These are phyloP conservation scores for Fusarium devonianum DNA, from an alignment of 2,329 filamentous ascomycete species.

Conservation along the genomic window DNA sequence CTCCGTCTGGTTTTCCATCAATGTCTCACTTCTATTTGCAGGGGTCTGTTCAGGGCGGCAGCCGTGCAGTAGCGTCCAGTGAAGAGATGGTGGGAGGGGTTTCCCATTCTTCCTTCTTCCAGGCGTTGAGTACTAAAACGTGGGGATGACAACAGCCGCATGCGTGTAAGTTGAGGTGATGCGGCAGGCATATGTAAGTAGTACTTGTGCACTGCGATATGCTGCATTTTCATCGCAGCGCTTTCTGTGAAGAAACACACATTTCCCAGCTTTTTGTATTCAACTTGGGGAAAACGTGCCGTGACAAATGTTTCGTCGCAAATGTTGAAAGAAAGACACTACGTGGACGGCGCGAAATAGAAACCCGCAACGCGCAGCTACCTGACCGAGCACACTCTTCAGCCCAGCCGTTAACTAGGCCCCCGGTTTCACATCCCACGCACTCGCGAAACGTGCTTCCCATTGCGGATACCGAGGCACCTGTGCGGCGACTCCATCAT, in stretches of 20 bases:
- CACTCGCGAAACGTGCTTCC: not conserved
- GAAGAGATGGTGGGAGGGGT: constrained; percentile 23
- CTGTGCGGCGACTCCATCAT: too few species aligned
- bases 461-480: constrained; percentile 2
- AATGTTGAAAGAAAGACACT: not conserved
- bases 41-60: constrained; percentile 1
- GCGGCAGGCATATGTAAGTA: not conserved
- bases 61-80: constrained; percentile 16
- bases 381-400: constrained; percentile 7
- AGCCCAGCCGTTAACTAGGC: constrained; percentile 7
- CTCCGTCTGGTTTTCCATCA: not conserved
- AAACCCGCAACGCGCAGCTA: constrained; percentile 11
- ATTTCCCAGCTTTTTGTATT: not conserved
- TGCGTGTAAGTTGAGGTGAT: not conserved
- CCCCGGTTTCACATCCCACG: not conserved
- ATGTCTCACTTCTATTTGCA: not conserved
- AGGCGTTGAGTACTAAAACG: not conserved
- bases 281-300: not conserved
- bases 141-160: constrained; percentile 14
- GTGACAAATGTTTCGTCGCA: not conserved
- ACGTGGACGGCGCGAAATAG: not conserved
- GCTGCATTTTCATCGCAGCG: constrained; percentile 4
- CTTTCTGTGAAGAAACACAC: too few species aligned
- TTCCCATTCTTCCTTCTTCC: not conserved
- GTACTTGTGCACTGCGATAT: constrained; percentile 1